Conservation (phyloP, 768 basidiomycete genomes). For the Mycena rosella region DNA sequence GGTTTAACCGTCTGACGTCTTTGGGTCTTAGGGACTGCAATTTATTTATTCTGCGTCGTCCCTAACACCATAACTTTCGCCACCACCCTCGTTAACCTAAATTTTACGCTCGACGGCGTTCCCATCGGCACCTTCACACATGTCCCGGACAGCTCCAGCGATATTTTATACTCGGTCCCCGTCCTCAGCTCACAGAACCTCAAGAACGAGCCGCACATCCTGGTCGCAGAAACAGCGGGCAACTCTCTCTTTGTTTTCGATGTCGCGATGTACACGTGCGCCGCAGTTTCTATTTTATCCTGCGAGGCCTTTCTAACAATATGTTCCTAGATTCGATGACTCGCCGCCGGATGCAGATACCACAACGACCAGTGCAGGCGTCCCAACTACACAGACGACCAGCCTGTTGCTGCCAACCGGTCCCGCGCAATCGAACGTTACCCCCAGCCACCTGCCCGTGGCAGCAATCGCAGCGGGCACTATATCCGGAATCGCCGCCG, state of each 20-base stretch:
- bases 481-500: neutral
- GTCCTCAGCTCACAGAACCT: slow-evolving; percentile 5
- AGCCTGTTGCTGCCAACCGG: too few relatives aligned
- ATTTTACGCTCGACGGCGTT: slow-evolving; percentile 7
- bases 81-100: slow-evolving; percentile 1
- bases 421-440: neutral
- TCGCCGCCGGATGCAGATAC: neutral
- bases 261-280: slow-evolving; percentile 22
- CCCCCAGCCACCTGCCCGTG: neutral
- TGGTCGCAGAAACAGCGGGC: slow-evolving; percentile 7
- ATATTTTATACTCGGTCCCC: slow-evolving; percentile 13
- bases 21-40: slow-evolving; percentile 1
- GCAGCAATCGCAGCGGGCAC: slow-evolving; percentile 11
- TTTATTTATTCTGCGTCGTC: slow-evolving; percentile 15
- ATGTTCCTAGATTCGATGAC: slow-evolving; percentile 3
- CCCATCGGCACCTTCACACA: slow-evolving; percentile 11
- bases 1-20: neutral
- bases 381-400: slow-evolving; percentile 1
- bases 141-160: slow-evolving; percentile 1
- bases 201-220: slow-evolving; percentile 8
- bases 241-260: slow-evolving; percentile 17
- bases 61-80: slow-evolving; percentile 3
- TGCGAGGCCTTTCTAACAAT: neutral
- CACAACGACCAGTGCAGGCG: neutral
- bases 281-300: too few relatives aligned